Percentiles rank a stretch among this genome's conserved stretches.
Conservation (phyloP, 495 filamentous ascomycete genomes). For the Penicillium samsonianum region DNA sequence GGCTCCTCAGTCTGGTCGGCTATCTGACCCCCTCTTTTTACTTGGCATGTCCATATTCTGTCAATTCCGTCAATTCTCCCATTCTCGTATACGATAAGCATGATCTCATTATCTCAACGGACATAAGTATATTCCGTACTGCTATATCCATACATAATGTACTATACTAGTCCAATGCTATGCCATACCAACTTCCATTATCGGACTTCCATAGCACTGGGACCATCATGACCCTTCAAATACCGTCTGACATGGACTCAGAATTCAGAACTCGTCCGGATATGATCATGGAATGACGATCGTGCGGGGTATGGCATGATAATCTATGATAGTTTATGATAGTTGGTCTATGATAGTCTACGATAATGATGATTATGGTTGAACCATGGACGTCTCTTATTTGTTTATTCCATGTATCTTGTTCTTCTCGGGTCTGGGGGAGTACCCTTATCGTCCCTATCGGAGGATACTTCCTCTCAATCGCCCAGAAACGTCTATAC, state of each 20-base stretch:
- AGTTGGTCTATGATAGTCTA: not conserved
- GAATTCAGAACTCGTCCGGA: conserved; percentile 1
- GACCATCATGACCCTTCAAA: conserved; percentile 6
- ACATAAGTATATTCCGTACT: not conserved
- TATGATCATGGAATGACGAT: conserved; percentile 23
- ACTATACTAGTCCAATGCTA: not conserved
- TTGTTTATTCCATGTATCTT: not conserved
- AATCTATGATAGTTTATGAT: not conserved
- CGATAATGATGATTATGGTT: not conserved
- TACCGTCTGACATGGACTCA: conserved; percentile 3
- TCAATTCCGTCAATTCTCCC: no score
- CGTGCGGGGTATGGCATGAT: conserved; percentile 26
- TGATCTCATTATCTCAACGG: conserved; percentile 16
- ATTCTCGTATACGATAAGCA: not conserved
- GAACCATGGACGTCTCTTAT: conserved; percentile 1
- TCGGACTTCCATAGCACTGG: conserved; percentile 10
- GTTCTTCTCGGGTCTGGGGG: no score
- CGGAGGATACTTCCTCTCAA: conserved; percentile 9
- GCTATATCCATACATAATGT: no score
- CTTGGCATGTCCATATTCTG: not conserved
- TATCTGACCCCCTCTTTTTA: conserved; percentile 3
- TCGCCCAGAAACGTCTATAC: not conserved
- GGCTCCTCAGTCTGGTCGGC: conserved; percentile 10
- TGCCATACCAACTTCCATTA: conserved; percentile 17
- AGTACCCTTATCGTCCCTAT: conserved; percentile 2